Evolutionary conservation across 2,329 filamentous ascomycete genomes (phyloP).

Genomic region (Ophiostoma sp.): DNA sequence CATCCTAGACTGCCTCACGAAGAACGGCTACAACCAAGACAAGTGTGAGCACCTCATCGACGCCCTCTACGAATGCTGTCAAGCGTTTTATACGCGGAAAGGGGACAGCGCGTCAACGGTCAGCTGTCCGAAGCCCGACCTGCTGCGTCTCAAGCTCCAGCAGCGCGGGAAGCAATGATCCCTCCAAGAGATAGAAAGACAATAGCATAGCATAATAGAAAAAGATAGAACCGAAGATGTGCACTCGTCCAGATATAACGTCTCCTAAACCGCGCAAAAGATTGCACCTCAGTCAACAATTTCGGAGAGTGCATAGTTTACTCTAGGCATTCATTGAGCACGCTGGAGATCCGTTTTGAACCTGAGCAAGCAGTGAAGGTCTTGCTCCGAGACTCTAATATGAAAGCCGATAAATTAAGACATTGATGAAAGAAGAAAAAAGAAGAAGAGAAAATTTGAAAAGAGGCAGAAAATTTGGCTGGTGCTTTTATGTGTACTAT

Average conservation of each 20-base stretch:
- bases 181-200: conserved; percentile 4
- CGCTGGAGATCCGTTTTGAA: conserved; percentile 76
- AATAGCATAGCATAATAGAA: not conserved
- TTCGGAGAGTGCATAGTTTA: conserved; percentile 67
- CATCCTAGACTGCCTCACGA: conserved; percentile 72
- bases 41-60: conserved; percentile 78
- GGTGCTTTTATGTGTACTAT: conserved; percentile 18
- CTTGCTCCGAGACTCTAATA: conserved; percentile 99
- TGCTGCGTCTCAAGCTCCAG: conserved; percentile 82
- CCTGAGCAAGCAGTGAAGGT: conserved; percentile 90
- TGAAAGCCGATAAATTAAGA: conserved; percentile 70
- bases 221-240: conserved; percentile 34
- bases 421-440: conserved; percentile 64
- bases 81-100: conserved; percentile 77
- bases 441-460: conserved; percentile 44
- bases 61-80: conserved; percentile 90
- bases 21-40: conserved; percentile 80
- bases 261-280: conserved; percentile 41
- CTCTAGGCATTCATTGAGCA: conserved; percentile 98
- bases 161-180: conserved; percentile 54
- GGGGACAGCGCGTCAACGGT: conserved; percentile 74
- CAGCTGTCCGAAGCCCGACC: conserved; percentile 80
- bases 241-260: conserved; percentile 42
- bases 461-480: conserved; percentile 25
- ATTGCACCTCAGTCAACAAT: conserved; percentile 61